phyloP scores from a whole-genome alignment of 495 filamentous ascomycete species.

The Penicillium steckii region DNA sequence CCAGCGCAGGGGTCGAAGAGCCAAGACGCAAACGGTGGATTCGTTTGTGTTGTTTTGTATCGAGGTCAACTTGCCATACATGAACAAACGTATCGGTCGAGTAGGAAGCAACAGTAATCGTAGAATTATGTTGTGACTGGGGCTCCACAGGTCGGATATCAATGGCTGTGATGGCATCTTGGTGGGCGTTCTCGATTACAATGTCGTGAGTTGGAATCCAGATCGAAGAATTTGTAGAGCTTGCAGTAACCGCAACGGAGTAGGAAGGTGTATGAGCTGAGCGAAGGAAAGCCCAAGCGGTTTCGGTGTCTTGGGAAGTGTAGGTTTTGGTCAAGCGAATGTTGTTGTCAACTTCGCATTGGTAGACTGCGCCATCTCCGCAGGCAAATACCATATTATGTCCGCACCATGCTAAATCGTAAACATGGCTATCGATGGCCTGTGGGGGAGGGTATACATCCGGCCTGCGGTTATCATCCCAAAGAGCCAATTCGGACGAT shows the following conservation, averaged over 20 bases:
- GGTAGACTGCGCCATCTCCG: constrained; percentile 40
- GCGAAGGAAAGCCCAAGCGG: constrained; percentile 41
- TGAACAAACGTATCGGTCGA: constrained; percentile 62
- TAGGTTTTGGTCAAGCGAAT: constrained; percentile 39
- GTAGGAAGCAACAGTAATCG: constrained; percentile 43
- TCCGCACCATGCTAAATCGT: constrained; percentile 40
- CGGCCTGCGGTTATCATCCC: constrained; percentile 42
- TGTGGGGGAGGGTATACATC: constrained; percentile 43
- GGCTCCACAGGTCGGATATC: constrained; percentile 31
- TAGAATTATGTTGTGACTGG: constrained; percentile 14
- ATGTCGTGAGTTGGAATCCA: constrained; percentile 50
- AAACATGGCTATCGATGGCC: constrained; percentile 36
- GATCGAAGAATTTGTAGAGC: constrained; percentile 30
- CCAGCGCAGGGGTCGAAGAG: constrained; percentile 53
- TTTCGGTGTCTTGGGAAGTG: constrained; percentile 23
- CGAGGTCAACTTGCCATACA: constrained; percentile 66
- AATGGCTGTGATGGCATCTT: constrained; percentile 47
- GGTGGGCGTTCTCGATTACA: constrained; percentile 38
- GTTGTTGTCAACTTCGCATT: constrained; percentile 42
- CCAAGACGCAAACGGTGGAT: constrained; percentile 45
- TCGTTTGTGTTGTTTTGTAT: constrained; percentile 58
- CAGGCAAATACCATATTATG: constrained; percentile 37
- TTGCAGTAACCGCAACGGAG: constrained; percentile 37
- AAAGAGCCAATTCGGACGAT: constrained; percentile 44
- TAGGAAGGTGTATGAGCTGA: constrained; percentile 24